These are phyloP conservation scores for Lactifluus rugatus DNA, from an alignment of 768 basidiomycete genomes.

Conservation along the genomic window DNA sequence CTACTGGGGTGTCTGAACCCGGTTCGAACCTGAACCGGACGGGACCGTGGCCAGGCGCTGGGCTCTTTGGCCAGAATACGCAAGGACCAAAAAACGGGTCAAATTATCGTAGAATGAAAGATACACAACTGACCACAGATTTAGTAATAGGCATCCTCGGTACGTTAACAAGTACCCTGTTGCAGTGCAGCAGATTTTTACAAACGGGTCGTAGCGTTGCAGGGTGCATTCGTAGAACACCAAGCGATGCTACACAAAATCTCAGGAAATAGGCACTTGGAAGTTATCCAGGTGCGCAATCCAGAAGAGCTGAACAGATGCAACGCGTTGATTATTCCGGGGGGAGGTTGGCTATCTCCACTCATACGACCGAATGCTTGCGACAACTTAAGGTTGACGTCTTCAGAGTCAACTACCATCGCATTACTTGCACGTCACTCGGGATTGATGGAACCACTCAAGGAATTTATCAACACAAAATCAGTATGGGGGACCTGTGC, in stretches of 20 bases:
- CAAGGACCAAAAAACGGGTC: background rate
- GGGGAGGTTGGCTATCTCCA: constrained; percentile 56
- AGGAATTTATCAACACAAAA: constrained; percentile 57
- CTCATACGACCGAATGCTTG: too few species aligned
- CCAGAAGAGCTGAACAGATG: constrained; percentile 64
- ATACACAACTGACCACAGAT: constrained; percentile 1
- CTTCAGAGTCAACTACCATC: constrained; percentile 87
- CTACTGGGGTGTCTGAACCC: too few species aligned
- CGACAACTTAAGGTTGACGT: too few species aligned
- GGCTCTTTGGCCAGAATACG: background rate
- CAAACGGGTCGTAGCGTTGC: constrained; percentile 49
- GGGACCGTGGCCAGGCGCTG: too few species aligned
- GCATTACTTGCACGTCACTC: constrained; percentile 62
- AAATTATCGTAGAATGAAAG: constrained; percentile 1
- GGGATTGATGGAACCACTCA: constrained; percentile 73
- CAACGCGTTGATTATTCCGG: constrained; percentile 86
- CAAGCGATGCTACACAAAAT: constrained; percentile 56
- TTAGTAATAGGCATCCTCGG: constrained; percentile 19
- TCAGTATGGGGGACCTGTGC: constrained; percentile 96
- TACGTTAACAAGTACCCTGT: background rate
- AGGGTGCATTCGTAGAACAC: constrained; percentile 91
- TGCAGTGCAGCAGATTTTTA: background rate
- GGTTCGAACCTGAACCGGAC: too few species aligned
- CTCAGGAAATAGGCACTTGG: constrained; percentile 36
- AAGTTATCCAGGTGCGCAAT: constrained; percentile 56